Conservation (phyloP, 2,329 filamentous ascomycete species). For the Xenoacremonium recifei region DNA sequence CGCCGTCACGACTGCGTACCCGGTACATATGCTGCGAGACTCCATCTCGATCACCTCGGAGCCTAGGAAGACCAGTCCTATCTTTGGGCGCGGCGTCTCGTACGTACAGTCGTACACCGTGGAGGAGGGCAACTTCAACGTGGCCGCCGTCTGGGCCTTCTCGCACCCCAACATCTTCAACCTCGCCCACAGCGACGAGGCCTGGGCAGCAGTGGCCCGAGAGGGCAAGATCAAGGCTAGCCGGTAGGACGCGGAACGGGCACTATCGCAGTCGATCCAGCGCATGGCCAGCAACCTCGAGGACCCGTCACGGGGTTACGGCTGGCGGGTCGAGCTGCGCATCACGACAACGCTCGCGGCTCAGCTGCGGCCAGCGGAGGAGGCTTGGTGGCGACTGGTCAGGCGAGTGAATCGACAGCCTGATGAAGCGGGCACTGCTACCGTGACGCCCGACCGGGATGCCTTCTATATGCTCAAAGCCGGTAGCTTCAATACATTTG, state of each 20-base stretch:
- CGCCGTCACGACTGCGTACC: conserved; percentile 3
- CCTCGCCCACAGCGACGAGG: conserved; percentile 4
- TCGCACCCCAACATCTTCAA: conserved; percentile 4
- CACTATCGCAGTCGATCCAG: conserved; percentile 3
- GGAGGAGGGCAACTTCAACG: conserved; percentile 3
- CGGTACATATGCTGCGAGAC: conserved; percentile 2
- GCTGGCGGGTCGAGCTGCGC: conserved; percentile 3
- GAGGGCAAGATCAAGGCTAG: conserved; percentile 6
- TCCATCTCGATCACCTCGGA: conserved; percentile 4
- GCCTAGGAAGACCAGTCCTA: conserved; percentile 3
- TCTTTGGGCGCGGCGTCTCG: conserved; percentile 2
- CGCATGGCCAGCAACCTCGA: conserved; percentile 3
- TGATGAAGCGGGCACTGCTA: conserved; percentile 1
- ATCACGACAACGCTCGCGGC: conserved; percentile 3
- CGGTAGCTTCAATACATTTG: conserved; percentile 1
- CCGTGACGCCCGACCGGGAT: conserved; percentile 3
- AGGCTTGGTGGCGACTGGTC: conserved; percentile 3
- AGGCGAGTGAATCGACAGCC: conserved; percentile 1
- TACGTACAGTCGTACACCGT: conserved; percentile 2
- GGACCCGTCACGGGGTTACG: conserved; percentile 1
- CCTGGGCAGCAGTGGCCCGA: conserved; percentile 4
- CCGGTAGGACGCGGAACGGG: conserved; percentile 2
- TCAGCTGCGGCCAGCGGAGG: conserved; percentile 2
- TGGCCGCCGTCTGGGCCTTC: conserved; percentile 3
- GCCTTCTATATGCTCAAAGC: conserved; percentile 4